phyloP scores from a whole-genome alignment of 1,284 basidiomycete genomes.

The Lentinus polychrous region DNA sequence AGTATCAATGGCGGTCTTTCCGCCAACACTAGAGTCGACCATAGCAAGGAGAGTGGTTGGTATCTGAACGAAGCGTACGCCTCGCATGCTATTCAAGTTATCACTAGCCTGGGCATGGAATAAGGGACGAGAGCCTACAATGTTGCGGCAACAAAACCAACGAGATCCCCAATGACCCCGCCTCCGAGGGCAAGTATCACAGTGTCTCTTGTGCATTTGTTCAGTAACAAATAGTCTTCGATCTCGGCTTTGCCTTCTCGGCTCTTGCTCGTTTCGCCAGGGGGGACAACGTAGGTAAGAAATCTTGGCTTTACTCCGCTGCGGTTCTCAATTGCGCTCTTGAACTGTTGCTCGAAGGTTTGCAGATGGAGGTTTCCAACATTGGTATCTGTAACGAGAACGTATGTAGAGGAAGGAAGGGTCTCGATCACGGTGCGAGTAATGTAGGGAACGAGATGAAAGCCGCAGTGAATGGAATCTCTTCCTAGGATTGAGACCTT shows the following conservation, averaged over 20 bases:
- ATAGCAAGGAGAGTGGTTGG: constrained; percentile 96
- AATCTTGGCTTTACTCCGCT: constrained; percentile 52
- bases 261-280: constrained; percentile 91
- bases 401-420: constrained; percentile 84
- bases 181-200: constrained; percentile 93
- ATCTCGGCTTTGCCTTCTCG: constrained; percentile 89
- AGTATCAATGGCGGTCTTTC: constrained; percentile 98
- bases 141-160: constrained; percentile 97
- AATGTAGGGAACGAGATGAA: constrained; percentile 85
- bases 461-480: constrained; percentile 88
- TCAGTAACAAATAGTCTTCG: constrained; percentile 88
- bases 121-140: constrained; percentile 53
- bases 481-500: constrained; percentile 84
- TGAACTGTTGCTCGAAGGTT: constrained; percentile 64
- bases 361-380: constrained; percentile 76
- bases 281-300: constrained; percentile 75
- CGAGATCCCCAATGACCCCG: constrained; percentile 94
- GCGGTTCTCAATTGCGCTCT: constrained; percentile 32
- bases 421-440: constrained; percentile 69
- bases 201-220: constrained; percentile 90
- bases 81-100: constrained; percentile 60
- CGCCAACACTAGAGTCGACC: constrained; percentile 97
- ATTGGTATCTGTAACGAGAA: constrained; percentile 89
- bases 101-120: neutral
- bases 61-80: constrained; percentile 91